A percentile compares a stretch with the other conserved stretches of the same genome.
Conservation (phyloP, 805 yeast species). For the Phaffomyces opuntiae region DNA sequence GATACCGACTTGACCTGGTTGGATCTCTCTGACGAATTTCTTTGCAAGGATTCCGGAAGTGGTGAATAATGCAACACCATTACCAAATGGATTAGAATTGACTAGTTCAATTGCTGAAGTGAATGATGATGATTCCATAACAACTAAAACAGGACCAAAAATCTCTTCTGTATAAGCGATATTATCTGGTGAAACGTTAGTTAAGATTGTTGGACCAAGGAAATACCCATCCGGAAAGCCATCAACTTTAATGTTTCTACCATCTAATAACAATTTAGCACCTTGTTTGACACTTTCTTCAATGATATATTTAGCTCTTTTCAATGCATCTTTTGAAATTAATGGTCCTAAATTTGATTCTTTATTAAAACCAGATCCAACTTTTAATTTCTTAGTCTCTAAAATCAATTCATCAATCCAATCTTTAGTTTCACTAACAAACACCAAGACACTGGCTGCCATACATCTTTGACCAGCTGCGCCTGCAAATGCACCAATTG, state of each 20-base stretch:
- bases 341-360: slow-evolving; percentile 66
- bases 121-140: slow-evolving; percentile 53
- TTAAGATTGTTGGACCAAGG: slow-evolving; percentile 63
- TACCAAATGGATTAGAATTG: slow-evolving; percentile 55
- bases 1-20: slow-evolving; percentile 72
- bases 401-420: slow-evolving; percentile 56
- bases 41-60: slow-evolving; percentile 62
- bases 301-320: slow-evolving; percentile 49
- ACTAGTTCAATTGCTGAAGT: slow-evolving; percentile 63
- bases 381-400: slow-evolving; percentile 49
- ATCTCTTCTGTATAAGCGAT: slow-evolving; percentile 67
- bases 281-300: slow-evolving; percentile 54
- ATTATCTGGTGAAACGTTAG: slow-evolving; percentile 60
- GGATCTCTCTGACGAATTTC: slow-evolving; percentile 56
- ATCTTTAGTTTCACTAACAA: slow-evolving; percentile 58
- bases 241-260: slow-evolving; percentile 33
- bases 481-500: slow-evolving; percentile 66
- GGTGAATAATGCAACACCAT: slow-evolving; percentile 68
- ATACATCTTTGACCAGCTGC: slow-evolving; percentile 87
- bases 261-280: slow-evolving; percentile 57
- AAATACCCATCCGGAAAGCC: slow-evolving; percentile 58
- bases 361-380: slow-evolving; percentile 57
- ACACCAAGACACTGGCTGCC: slow-evolving; percentile 67
- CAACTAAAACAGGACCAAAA: slow-evolving; percentile 68
- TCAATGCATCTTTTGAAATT: slow-evolving; percentile 51